Base-by-base conservation (phyloP, 2,329 filamentous ascomycete genomes). In the Fusarium bactridioides region DNA sequence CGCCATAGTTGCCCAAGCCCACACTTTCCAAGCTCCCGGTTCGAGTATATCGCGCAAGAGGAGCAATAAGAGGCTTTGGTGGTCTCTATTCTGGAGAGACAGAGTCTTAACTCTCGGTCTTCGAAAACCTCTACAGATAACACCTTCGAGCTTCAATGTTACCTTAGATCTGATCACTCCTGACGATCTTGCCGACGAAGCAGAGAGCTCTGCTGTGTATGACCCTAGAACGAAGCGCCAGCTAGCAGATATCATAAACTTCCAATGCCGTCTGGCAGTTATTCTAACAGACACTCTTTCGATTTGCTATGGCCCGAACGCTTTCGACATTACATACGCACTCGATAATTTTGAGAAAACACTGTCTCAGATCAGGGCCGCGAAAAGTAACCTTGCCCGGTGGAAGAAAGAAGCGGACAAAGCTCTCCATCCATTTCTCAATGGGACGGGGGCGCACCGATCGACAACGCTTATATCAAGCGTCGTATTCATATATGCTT, bases 401-500 rank as follows among this genome's bases (percentile, higher is more conserved):
- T 67, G 65, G 65, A 68, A 48, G 15, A 27, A 18, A 3, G 41
- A 40, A 10, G 65, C 64, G 4, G 65, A 67, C 8, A 15, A 33
- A 13, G 37, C 38, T 1, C 38, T 74, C 4, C 41, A 47, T 10
- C 25, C 51, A 11, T 71, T 68, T 10, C 53, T 71, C 1, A 31
- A 7, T 1, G 31, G 45, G 1, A 19, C 21, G 0, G 51, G 47
- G 10, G 43, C 56, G 4, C 67, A 73, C 23, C 43, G 59, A 19
- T 73, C 70, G 1, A 60, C 69, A 1, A 61, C 62, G 0, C 12
- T 73, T 1, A 68, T 73, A 16, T 74, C 70, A 1, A 74, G 67
- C 18, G 63, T 71, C 2, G 43, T 73, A 0, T 73, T 54, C 1
- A 74, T 74, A 29, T 73, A 73, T 37, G 67, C 63, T 1, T 57